Percentiles rank a stretch among this genome's conserved stretches.
phyloP scores from a whole-genome alignment of 2,329 filamentous ascomycete species.

The Geosmithia morbida region DNA sequence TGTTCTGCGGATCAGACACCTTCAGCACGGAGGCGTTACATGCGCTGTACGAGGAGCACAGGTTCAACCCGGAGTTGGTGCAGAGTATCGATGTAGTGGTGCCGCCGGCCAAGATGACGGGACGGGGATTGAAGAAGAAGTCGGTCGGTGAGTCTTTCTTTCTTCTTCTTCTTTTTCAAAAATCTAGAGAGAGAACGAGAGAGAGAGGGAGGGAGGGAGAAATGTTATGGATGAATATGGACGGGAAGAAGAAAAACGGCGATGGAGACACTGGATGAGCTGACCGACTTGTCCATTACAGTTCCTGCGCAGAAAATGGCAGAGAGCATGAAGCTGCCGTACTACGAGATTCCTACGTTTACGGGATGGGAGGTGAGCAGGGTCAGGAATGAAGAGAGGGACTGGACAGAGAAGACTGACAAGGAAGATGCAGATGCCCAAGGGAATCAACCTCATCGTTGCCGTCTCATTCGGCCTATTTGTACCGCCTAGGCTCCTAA shows the following conservation, averaged over 20 bases:
- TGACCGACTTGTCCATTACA: too few relatives aligned
- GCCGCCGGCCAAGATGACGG: conserved; percentile 61
- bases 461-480: conserved; percentile 92
- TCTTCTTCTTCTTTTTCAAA: too few relatives aligned
- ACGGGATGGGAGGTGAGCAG: conserved; percentile 57
- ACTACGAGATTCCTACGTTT: conserved; percentile 73
- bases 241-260: too few relatives aligned
- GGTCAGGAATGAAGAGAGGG: too few relatives aligned
- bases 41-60: conserved; percentile 50
- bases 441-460: conserved; percentile 60
- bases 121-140: conserved; percentile 57
- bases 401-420: conserved; percentile 1
- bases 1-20: conserved; percentile 89
- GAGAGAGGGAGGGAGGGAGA: background rate
- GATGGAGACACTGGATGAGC: too few relatives aligned
- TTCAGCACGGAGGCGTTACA: conserved; percentile 71
- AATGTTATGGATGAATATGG: background rate
- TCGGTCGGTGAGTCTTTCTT: conserved; percentile 49
- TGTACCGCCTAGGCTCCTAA: conserved; percentile 64
- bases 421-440: conserved; percentile 33
- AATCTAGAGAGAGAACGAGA: too few relatives aligned
- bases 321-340: conserved; percentile 42
- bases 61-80: conserved; percentile 37
- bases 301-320: conserved; percentile 21
- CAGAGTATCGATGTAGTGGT: conserved; percentile 76